phyloP scores from a whole-genome alignment of 2,329 filamentous ascomycete species.

The Fusarium sp. region DNA sequence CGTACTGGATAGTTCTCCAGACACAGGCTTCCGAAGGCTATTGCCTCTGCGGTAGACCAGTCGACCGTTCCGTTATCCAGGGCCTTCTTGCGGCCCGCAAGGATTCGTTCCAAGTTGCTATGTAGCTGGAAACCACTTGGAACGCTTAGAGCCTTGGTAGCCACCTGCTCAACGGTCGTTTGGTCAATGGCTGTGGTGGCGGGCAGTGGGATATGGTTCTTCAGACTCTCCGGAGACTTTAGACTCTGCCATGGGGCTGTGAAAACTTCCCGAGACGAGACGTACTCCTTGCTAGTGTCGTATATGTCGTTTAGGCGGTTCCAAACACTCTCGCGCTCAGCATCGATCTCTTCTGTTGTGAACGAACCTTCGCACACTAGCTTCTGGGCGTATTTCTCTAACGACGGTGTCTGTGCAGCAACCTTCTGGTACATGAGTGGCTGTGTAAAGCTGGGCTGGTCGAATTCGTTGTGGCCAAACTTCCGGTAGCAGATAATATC shows the following conservation, averaged over 20 bases:
- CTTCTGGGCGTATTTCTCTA: constrained; percentile 90
- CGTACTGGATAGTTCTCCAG: constrained; percentile 94
- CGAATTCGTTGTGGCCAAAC: constrained; percentile 98
- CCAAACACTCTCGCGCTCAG: constrained; percentile 99
- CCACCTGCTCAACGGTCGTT: constrained; percentile 79
- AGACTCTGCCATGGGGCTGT: constrained; percentile 87
- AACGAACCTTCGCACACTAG: constrained; percentile 91
- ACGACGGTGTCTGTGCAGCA: constrained; percentile 78
- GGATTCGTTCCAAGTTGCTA: constrained; percentile 94
- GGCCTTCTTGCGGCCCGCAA: constrained; percentile 85
- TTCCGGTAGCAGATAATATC: constrained; percentile 99
- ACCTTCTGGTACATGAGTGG: constrained; percentile 99
- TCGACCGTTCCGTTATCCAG: constrained; percentile 92
- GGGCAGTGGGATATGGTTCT: constrained; percentile 61
- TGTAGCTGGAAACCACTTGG: constrained; percentile 90
- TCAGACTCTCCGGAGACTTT: constrained; percentile 87
- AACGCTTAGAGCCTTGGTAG: constrained; percentile 75
- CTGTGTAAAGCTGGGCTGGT: constrained; percentile 98
- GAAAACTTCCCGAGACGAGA: constrained; percentile 62
- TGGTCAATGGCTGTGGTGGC: constrained; percentile 84
- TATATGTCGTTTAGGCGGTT: constrained; percentile 98
- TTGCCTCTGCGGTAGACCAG: constrained; percentile 94
- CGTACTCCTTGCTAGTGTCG: constrained; percentile 76
- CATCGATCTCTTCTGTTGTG: constrained; percentile 94
- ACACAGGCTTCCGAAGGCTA: constrained; percentile 90